Base-by-base conservation (phyloP, 257 asterid genomes). In the Solanum habrochaites region DNA sequence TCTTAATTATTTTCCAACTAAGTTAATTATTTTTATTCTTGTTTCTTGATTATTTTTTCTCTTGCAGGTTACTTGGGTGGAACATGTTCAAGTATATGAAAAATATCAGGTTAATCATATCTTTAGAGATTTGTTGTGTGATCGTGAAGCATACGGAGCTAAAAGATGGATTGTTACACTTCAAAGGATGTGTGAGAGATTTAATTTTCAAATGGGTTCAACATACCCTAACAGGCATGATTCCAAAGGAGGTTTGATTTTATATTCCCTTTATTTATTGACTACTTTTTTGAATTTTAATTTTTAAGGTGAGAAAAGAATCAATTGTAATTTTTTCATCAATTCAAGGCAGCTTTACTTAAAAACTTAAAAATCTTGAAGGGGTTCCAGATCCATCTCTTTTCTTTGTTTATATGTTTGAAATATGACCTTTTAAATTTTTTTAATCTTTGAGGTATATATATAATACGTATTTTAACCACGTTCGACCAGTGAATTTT, bases 41-140 rank as follows among this genome's bases (percentile, higher is more conserved):
- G 5, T 8, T 56, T 47, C 11, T 77, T 77, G 62, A 43, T 71
- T 8, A 32, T 71, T 8, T 25, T 12, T 43, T 8, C 40, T 78
- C 3, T 86, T 20, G 8, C 58, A 96, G 99, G 93, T 96, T 72
- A 92, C 94, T 77, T 96, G 99, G 98, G 75, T 96, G 7, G 98
- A 95, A 69, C 98, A 95, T 85, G 94, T 95, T 83, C 94, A 96
- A 91, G 95, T 95, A 84, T 95, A 92, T 21, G 98, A 93, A 82
- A 93, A 91, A 88, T 75, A 78, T 27, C 80, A 87, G 52, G 94
- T 91, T 72, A 93, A 94, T 87, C 93, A 91, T 73, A 78, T 95
- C 56, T 95, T 90, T 85, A 90, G 94, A 90, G 95, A 94, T 66
- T 49, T 96, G 39, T 89, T 95, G 20, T 87, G 89, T 52, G 87